A percentile compares a stretch with the other conserved stretches of the same genome.
These are phyloP conservation scores for Firmiana major DNA, from an alignment of 345 rosid species.

Conservation along the genomic window DNA sequence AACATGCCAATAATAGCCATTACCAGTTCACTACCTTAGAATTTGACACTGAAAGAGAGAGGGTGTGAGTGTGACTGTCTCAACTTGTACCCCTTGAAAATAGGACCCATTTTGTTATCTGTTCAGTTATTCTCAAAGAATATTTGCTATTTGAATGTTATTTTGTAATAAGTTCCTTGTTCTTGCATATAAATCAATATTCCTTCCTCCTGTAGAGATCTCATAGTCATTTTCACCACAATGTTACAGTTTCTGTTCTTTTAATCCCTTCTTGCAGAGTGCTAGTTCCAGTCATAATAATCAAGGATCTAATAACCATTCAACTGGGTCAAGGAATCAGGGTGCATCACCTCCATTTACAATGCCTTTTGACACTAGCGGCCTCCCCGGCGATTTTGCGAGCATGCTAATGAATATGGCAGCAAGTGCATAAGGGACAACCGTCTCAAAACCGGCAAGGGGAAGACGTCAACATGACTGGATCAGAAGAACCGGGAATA, in stretches of 20 bases:
- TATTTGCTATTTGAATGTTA: neutral
- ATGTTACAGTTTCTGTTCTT: neutral
- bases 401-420: slow-evolving; percentile 41
- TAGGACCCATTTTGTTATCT: neutral
- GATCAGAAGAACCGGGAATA: slow-evolving; percentile 34
- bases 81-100: neutral
- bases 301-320: slow-evolving; percentile 30
- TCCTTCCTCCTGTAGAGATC: neutral
- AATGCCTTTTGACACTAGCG: slow-evolving; percentile 30
- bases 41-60: too few species aligned
- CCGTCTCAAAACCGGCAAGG: slow-evolving; percentile 33
- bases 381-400: slow-evolving; percentile 31
- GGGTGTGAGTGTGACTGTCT: too few species aligned
- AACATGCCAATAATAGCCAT: neutral
- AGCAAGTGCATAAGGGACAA: slow-evolving; percentile 30
- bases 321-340: slow-evolving; percentile 23
- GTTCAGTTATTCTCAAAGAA: neutral
- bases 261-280: slow-evolving; percentile 18
- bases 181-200: neutral
- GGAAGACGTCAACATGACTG: slow-evolving; percentile 19
- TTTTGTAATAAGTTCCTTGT: neutral
- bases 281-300: slow-evolving; percentile 23
- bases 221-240: too few species aligned
- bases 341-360: slow-evolving; percentile 23
- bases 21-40: neutral